Conservation (phyloP, 805 yeast species). For the Lachancea nothofagi region DNA sequence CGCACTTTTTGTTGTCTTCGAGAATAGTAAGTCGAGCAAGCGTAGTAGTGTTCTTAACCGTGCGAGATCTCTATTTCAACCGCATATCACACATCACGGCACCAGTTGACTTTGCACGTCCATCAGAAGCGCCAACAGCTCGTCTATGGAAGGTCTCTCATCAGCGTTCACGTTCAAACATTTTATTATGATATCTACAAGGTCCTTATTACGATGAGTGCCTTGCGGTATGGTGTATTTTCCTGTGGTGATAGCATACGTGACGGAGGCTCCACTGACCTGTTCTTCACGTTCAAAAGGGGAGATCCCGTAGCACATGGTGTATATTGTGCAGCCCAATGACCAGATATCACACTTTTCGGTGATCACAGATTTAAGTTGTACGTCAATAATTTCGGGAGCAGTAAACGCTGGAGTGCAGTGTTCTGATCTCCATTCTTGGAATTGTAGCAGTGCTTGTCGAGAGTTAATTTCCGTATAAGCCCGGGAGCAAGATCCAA, state of each 20-base stretch:
- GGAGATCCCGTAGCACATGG: slow-evolving; percentile 69
- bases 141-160: slow-evolving; percentile 59
- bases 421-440: slow-evolving; percentile 69
- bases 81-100: slow-evolving; percentile 3
- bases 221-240: slow-evolving; percentile 40
- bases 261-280: slow-evolving; percentile 75
- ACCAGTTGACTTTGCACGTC: slow-evolving; percentile 23
- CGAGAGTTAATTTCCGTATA: slow-evolving; percentile 48
- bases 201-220: slow-evolving; percentile 44
- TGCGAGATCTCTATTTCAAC: not conserved
- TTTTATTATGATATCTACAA: slow-evolving; percentile 48
- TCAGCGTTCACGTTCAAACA: slow-evolving; percentile 62
- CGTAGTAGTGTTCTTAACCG: too few species aligned
- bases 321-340: slow-evolving; percentile 76
- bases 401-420: slow-evolving; percentile 86
- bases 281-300: slow-evolving; percentile 85
- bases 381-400: slow-evolving; percentile 81
- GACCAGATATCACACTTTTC: slow-evolving; percentile 82
- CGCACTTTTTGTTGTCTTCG: not conserved
- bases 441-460: slow-evolving; percentile 67
- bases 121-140: slow-evolving; percentile 47
- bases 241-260: slow-evolving; percentile 68
- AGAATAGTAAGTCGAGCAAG: too few species aligned
- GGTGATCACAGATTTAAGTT: slow-evolving; percentile 55
- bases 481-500: slow-evolving; percentile 75